Conservation (phyloP, 2,329 filamentous ascomycete species). For the Fusarium nelsonii region DNA sequence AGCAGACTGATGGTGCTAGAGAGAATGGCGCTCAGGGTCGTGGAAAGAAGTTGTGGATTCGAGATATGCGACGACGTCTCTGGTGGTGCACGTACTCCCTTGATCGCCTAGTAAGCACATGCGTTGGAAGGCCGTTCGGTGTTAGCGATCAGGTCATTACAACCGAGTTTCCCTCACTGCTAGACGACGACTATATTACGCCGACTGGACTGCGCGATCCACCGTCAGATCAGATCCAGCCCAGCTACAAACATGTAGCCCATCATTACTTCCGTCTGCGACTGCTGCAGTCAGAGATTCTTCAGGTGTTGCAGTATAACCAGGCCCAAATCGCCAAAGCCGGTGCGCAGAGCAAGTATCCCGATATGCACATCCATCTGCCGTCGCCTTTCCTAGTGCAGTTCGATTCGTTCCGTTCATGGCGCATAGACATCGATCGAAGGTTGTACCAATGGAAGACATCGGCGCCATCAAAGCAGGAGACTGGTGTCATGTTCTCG, state of each 20-base stretch:
- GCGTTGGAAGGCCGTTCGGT: conserved; percentile 91
- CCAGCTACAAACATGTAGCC: conserved; percentile 90
- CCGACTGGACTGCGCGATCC: conserved; percentile 77
- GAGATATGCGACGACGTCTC: conserved; percentile 85
- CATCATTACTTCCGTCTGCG: conserved; percentile 93
- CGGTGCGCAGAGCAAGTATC: conserved; percentile 74
- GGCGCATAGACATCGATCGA: conserved; percentile 88
- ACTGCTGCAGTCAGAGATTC: conserved; percentile 91
- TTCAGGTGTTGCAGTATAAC: conserved; percentile 93
- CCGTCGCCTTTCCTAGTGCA: conserved; percentile 86
- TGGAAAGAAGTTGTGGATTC: conserved; percentile 82
- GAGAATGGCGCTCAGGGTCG: conserved; percentile 61
- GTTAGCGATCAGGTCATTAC: conserved; percentile 97
- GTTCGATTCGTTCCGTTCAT: conserved; percentile 87
- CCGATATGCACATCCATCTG: conserved; percentile 81
- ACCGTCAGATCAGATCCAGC: conserved; percentile 66
- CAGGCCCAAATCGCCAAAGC: conserved; percentile 84
- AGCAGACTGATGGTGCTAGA: conserved; percentile 54
- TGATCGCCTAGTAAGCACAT: conserved; percentile 93
- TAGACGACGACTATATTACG: conserved; percentile 92
- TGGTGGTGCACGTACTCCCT: conserved; percentile 99
- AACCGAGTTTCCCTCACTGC: conserved; percentile 89
- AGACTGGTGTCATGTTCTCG: conserved; percentile 90
- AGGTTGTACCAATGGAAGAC: conserved; percentile 89
- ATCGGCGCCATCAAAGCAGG: conserved; percentile 78